Evolutionary conservation across 1,139 yeast species (phyloP).

Genomic region (Hyphopichia khmerensis): DNA sequence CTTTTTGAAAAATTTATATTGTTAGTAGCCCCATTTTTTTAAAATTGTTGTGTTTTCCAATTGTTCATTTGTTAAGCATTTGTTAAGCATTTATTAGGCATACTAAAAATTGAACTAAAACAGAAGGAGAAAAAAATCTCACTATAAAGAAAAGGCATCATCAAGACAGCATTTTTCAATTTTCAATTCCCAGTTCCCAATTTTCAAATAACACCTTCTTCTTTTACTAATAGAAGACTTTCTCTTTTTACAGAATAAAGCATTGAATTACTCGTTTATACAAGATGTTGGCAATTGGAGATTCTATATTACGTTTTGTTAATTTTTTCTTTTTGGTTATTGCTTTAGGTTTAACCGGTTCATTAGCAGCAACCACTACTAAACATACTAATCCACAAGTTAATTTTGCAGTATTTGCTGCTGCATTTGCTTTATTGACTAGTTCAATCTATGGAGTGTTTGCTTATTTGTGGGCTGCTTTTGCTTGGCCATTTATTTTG

Average conservation of each 20-base stretch:
- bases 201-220: no score
- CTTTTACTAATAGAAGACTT: no score
- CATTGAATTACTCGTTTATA: no score
- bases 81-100: no score
- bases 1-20: no score
- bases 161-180: no score
- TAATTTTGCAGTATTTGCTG: conserved; percentile 82
- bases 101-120: no score
- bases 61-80: neutral
- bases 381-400: conserved; percentile 70
- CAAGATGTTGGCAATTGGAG: conserved; percentile 67
- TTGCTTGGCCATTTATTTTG: conserved; percentile 85
- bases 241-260: no score
- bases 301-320: conserved; percentile 67
- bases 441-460: conserved; percentile 76
- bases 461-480: conserved; percentile 74
- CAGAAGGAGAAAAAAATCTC: no score
- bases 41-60: no score
- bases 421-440: conserved; percentile 80
- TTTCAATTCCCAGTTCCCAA: no score
- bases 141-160: no score
- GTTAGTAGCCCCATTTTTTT: neutral
- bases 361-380: conserved; percentile 70
- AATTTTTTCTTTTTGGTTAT: conserved; percentile 76
- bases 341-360: conserved; percentile 81